Base-by-base conservation (phyloP, 805 yeast species). In the Saturnispora galanensis region DNA sequence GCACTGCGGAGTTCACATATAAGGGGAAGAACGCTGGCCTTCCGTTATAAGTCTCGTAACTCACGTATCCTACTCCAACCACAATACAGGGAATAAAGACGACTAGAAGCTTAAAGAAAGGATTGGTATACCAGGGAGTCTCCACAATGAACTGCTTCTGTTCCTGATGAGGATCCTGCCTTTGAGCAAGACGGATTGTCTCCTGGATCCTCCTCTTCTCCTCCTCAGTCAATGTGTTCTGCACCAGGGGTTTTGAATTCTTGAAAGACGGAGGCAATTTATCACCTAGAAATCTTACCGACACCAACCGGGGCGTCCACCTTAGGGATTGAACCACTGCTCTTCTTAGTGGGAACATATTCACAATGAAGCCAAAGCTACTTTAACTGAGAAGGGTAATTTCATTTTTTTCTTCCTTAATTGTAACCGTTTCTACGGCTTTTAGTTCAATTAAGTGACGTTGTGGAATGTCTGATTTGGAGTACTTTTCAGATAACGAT, bases 1-100 rank as follows among this genome's bases (percentile, higher is more conserved):
- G 60, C 3, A 62, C 39, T 8, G 55, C 50, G 12, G 57, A 58
- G 11, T 56, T 51, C 39, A 60, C 51, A 46, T 56, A 50, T 10
- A 64, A 35, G 3, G 69, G 69, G 33, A 65, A 47, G 39, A 62
- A 63, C 0, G 59, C 62, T 10, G 63, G 60, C 35, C 55, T 51
- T 9, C 53, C 60, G 13, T 60, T 47, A 18, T 41, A 44, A 0
- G 63, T 56, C 44, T 61, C 62, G 47, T 57, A 62, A 10, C 48
- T 52, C 4, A 61, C 49, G 36, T 59, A 60, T 0, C 62, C 60
- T 1, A 56, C 52, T 5, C 57, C 41, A 13, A 55, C 47, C 0
- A 57, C 18, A 17, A 50, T 33, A 13, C 43, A 46, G 3, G 52
- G 52, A 31, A 50, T 33, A 21, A 50, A 47, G 1, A 50, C 45